phyloP scores from a whole-genome alignment of 225 moss, liverwort and hornwort genomes.

The Ulota crispa region DNA sequence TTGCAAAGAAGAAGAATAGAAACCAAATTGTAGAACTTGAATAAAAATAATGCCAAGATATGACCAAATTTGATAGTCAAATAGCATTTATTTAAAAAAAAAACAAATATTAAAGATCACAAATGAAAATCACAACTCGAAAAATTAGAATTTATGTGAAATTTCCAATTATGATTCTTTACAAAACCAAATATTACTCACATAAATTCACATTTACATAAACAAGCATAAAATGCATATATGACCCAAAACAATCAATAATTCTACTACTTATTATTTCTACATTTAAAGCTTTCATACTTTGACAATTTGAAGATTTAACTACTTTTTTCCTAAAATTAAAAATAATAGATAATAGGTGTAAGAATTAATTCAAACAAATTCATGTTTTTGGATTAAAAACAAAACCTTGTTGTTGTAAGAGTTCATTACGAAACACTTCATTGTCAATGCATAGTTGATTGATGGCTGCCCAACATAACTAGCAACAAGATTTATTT shows the following conservation, averaged over 20 bases:
- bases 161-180: not conserved
- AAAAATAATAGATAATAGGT: too few species aligned
- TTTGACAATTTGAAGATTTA: too few species aligned
- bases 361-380: too few species aligned
- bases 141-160: not conserved
- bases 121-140: fast-evolving
- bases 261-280: too few species aligned
- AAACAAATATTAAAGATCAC: fast-evolving
- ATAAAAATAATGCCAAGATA: fast-evolving
- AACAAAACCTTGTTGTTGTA: conserved; percentile 22
- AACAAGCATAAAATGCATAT: not conserved
- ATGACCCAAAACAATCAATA: too few species aligned
- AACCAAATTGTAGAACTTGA: fast-evolving
- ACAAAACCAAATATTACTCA: not conserved
- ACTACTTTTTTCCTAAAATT: too few species aligned
- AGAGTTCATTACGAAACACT: conserved; percentile 62
- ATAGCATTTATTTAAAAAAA: not conserved
- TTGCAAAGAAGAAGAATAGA: not conserved
- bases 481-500: conserved; percentile 14
- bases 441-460: conserved; percentile 89
- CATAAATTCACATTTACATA: not conserved
- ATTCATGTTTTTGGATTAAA: not conserved
- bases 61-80: too few species aligned
- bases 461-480: conserved; percentile 90
- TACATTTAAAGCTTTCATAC: too few species aligned